These are phyloP conservation scores for Otatea glauca DNA, from an alignment of 176 grass and related monocot species.

Conservation along the genomic window DNA sequence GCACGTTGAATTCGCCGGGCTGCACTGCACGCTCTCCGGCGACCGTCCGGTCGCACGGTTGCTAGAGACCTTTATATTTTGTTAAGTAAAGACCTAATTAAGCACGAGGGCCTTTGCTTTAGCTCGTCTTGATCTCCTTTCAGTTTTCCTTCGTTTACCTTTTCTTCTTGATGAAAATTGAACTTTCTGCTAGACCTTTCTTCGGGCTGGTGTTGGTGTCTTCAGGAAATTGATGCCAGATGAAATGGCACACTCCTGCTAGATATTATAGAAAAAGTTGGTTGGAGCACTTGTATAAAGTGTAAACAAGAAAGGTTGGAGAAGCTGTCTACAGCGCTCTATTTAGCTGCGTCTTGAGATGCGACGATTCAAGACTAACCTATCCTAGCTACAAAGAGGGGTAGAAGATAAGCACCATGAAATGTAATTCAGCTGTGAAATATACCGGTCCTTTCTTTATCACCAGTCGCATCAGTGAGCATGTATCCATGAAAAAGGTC, in stretches of 20 bases:
- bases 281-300: neutral
- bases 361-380: neutral
- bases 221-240: neutral
- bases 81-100: neutral
- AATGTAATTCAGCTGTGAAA: neutral
- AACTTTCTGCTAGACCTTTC: neutral
- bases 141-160: neutral
- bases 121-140: neutral
- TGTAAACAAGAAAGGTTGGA: neutral
- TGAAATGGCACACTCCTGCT: neutral
- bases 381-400: neutral
- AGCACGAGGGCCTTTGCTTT: conserved; percentile 5
- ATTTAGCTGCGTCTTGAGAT: neutral
- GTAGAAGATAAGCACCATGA: neutral
- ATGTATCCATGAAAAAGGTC: neutral
- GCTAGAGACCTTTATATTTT: conserved; percentile 9
- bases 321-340: neutral
- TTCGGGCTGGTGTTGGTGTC: neutral
- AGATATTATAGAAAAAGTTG: neutral
- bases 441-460: neutral
- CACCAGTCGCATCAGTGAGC: neutral
- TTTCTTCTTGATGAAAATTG: conserved; percentile 18
- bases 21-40: conserved; percentile 21
- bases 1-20: conserved; percentile 20
- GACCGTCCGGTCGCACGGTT: conserved; percentile 19